A percentile compares a stretch with the other conserved stretches of the same genome.
Conservation (phyloP, 2,329 filamentous ascomycete species). For the Aspergillus pseudoglaucus region DNA sequence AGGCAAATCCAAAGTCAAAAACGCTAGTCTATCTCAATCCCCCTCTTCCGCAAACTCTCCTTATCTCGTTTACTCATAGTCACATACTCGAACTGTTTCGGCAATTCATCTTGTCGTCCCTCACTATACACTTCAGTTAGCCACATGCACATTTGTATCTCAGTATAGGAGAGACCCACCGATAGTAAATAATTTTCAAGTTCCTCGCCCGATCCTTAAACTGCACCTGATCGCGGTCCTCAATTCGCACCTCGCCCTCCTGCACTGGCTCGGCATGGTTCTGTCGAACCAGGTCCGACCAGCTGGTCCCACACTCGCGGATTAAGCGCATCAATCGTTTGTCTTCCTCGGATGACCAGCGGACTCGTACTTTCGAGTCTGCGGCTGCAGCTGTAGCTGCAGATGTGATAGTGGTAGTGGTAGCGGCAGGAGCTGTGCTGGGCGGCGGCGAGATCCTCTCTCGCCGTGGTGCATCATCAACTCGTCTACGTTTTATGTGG, state of each 20-base stretch:
- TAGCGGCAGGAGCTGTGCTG: neutral
- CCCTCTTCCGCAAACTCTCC: slow-evolving; percentile 5
- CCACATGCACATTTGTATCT: neutral
- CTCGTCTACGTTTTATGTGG: neutral
- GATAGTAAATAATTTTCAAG: slow-evolving; percentile 41
- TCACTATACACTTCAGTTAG: slow-evolving; percentile 11
- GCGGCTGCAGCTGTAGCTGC: neutral
- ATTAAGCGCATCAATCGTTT: slow-evolving; percentile 46
- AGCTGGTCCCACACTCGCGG: slow-evolving; percentile 39
- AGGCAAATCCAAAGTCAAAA: neutral
- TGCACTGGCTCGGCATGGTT: slow-evolving; percentile 22
- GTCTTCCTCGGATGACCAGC: slow-evolving; percentile 37
- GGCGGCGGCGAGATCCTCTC: neutral
- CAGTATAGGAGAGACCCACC: slow-evolving; percentile 15
- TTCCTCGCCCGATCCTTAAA: slow-evolving; percentile 52
- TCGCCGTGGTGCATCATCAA: neutral
- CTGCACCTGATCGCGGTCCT: slow-evolving; percentile 44
- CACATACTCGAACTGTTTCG: slow-evolving; percentile 40
- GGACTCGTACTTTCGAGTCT: slow-evolving; percentile 1
- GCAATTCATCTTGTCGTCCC: slow-evolving; percentile 22
- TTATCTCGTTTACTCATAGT: slow-evolving; percentile 25
- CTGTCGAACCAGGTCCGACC: slow-evolving; percentile 39
- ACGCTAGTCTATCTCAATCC: slow-evolving; percentile 3
- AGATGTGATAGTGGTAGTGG: neutral
- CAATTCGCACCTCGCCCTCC: slow-evolving; percentile 27